phyloP scores from a whole-genome alignment of 169 alveolate genomes.

The Cryptosporidium ryanae region DNA sequence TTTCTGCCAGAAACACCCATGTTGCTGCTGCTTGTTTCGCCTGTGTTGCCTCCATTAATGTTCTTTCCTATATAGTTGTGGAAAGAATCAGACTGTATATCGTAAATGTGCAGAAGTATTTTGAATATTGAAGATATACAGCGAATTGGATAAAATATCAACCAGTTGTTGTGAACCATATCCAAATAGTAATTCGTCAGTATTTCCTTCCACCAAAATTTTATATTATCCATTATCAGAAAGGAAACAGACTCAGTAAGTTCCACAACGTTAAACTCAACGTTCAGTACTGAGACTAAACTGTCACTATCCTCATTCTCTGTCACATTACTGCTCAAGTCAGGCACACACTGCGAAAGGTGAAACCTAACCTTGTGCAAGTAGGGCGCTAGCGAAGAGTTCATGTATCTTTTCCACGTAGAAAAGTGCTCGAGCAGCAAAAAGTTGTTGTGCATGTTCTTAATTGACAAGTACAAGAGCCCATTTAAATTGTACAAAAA shows the following conservation, averaged over 20 bases:
- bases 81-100: conserved; percentile 60
- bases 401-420: conserved; percentile 67
- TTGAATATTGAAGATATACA: conserved; percentile 63
- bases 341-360: conserved; percentile 16
- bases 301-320: not conserved
- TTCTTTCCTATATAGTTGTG: conserved; percentile 34
- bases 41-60: not conserved
- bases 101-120: conserved; percentile 51
- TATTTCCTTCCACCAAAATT: conserved; percentile 71
- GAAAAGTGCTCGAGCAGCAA: conserved; percentile 61
- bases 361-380: conserved; percentile 48
- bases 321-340: not conserved
- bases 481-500: conserved; percentile 39
- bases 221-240: conserved; percentile 19
- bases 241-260: conserved; percentile 39
- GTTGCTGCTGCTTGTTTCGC: not conserved
- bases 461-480: conserved; percentile 33
- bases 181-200: conserved; percentile 57
- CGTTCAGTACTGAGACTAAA: not conserved
- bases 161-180: conserved; percentile 69
- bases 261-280: conserved; percentile 49
- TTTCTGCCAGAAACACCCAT: not conserved
- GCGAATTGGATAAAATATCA: conserved; percentile 42
- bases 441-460: conserved; percentile 62
- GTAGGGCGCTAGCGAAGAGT: conserved; percentile 24